Conservation (phyloP, 495 filamentous ascomycete species). For the Podospora fimiseda region DNA sequence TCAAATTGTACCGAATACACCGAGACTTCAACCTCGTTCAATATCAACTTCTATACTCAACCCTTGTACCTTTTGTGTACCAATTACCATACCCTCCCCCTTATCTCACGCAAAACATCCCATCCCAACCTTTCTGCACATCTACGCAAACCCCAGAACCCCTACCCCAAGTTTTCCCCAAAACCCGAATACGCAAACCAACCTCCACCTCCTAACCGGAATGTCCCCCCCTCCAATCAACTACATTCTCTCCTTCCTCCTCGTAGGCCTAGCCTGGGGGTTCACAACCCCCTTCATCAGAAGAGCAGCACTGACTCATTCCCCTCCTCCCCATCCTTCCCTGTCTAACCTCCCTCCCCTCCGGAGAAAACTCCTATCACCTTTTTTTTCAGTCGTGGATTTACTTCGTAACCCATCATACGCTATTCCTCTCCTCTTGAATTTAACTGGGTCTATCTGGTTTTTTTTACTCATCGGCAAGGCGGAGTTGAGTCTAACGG, state of each 20-base stretch:
- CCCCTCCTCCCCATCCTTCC: conserved; percentile 45
- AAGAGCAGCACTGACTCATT: conserved; percentile 54
- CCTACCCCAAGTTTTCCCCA: neutral
- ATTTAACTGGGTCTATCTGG: conserved; percentile 93
- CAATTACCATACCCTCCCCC: no score
- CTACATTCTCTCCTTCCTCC: conserved; percentile 80
- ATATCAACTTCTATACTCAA: no score
- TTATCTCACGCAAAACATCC: no score
- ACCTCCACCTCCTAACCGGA: neutral
- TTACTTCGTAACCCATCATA: conserved; percentile 76
- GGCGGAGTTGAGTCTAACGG: conserved; percentile 90
- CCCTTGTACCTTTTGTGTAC: no score
- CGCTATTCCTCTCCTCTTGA: conserved; percentile 76
- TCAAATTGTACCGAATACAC: no score
- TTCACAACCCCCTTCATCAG: conserved; percentile 71
- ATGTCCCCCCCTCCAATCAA: conserved; percentile 60
- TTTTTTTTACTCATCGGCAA: conserved; percentile 93
- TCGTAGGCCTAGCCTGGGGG: conserved; percentile 86
- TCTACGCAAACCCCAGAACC: neutral
- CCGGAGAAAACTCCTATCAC: conserved; percentile 49
- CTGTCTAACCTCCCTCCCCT: conserved; percentile 29
- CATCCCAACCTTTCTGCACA: neutral
- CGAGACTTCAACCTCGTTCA: no score
- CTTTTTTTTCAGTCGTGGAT: conserved; percentile 69
- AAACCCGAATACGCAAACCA: neutral